A percentile compares a stretch with the other conserved stretches of the same genome.
Evolutionary conservation across 2,329 filamentous ascomycete genomes (phyloP).

Genomic region (Fusarium beomiforme): DNA sequence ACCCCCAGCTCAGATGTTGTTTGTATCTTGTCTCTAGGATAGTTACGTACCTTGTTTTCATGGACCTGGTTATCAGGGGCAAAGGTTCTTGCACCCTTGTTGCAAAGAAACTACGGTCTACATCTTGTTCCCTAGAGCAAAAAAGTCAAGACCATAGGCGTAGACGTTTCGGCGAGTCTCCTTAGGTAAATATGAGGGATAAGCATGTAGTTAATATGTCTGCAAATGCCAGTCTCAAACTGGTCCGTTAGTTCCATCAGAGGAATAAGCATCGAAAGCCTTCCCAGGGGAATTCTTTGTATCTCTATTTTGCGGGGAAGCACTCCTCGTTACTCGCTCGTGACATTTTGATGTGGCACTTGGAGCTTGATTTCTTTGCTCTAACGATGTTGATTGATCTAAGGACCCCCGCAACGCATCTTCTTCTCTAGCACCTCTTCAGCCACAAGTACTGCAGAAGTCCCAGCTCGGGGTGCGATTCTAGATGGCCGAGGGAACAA

Average conservation of each 20-base stretch:
- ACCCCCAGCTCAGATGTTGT: slow-evolving; percentile 34
- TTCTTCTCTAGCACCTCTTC: slow-evolving; percentile 29
- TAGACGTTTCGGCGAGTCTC: neutral
- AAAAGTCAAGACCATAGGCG: neutral
- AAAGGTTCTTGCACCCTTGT: neutral
- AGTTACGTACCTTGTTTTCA: neutral
- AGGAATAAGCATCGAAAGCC: slow-evolving; percentile 5
- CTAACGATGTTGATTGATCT: slow-evolving; percentile 41
- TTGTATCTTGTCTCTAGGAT: slow-evolving; percentile 13
- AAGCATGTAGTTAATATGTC: neutral
- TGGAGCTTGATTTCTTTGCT: slow-evolving; percentile 16
- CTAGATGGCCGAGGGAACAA: slow-evolving; percentile 36
- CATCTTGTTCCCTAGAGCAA: neutral
- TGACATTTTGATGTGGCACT: slow-evolving; percentile 4
- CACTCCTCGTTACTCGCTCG: slow-evolving; percentile 28
- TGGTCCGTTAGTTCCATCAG: neutral
- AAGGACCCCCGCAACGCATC: slow-evolving; percentile 21
- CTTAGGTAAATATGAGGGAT: neutral
- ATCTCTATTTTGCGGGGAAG: slow-evolving; percentile 36
- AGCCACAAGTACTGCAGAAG: slow-evolving; percentile 34
- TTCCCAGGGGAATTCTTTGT: slow-evolving; percentile 13
- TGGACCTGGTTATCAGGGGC: neutral
- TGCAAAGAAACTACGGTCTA: slow-evolving; percentile 4
- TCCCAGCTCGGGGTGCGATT: slow-evolving; percentile 32
- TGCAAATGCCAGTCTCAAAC: neutral